Evolutionary conservation across 1,284 basidiomycete species (phyloP).

Genomic region (Cystobasidium sp.): DNA sequence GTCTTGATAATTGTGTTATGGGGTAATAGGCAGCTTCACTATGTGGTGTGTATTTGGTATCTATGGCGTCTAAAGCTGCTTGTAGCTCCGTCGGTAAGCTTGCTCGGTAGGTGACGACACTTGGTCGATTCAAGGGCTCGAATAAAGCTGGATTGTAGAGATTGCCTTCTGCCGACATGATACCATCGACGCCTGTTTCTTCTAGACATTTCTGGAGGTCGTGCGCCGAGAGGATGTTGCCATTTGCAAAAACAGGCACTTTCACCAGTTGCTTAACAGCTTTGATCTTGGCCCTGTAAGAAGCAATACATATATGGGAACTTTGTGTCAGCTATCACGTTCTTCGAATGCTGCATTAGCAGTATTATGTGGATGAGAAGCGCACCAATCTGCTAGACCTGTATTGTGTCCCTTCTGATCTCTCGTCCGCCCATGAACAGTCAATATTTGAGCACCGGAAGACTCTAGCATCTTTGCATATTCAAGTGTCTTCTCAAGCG

Average conservation of each 20-base stretch:
- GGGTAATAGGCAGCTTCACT: constrained; percentile 47
- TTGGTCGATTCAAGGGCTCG: constrained; percentile 48
- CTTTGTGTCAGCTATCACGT: too few relatives aligned
- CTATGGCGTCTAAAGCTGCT: constrained; percentile 43
- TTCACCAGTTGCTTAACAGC: constrained; percentile 85
- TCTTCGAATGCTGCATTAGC: too few relatives aligned
- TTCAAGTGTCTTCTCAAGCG: constrained; percentile 81
- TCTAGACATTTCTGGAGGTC: constrained; percentile 79
- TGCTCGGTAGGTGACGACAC: constrained; percentile 45
- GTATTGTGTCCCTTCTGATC: constrained; percentile 82
- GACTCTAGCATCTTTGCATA: constrained; percentile 94
- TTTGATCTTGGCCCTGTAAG: constrained; percentile 75
- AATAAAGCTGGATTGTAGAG: constrained; percentile 92
- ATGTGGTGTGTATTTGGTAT: constrained; percentile 41
- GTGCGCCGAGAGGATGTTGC: constrained; percentile 85
- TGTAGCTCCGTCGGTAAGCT: constrained; percentile 49
- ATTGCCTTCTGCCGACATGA: constrained; percentile 96
- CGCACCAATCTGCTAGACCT: constrained; percentile 80
- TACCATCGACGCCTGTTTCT: constrained; percentile 82
- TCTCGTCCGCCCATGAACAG: constrained; percentile 86
- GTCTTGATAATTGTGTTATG: constrained; percentile 67
- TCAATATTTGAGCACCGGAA: constrained; percentile 92
- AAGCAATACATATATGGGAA: too few relatives aligned
- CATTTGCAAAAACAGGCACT: constrained; percentile 95
- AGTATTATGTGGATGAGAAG: too few relatives aligned